Evolutionary conservation across 768 basidiomycete genomes (phyloP), one percentile per base, ranked within the genome.

Genomic region (Leccinum imitatum): DNA sequence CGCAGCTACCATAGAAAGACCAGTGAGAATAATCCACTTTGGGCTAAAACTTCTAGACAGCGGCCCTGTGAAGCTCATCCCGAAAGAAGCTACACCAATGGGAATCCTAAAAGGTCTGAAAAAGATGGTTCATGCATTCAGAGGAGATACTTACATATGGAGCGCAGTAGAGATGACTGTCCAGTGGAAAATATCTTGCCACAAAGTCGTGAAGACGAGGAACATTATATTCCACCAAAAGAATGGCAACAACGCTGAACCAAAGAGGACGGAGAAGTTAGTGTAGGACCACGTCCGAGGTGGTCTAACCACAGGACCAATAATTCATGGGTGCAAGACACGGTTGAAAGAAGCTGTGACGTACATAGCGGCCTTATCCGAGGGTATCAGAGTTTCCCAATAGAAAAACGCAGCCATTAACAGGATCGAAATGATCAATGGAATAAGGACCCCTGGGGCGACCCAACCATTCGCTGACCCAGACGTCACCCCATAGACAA

Each of bases 401-500:
- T 76, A 71, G 70, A 86, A 82, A 73, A 87, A 87, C 1, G 56
- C 69, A 27, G 70, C 63, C 39, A 71, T 65, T 11, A 81, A 60
- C 9, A 78, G 35, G 59, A 82, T 65, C 5, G 83, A 79, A 35
- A 84, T 63, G 10, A 82, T 67, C 41, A 87, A 70, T 0, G 81
- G 78, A 4, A 70, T 74, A 53, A 85, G 67, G 57, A 84, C 81
- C 17, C 68, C 61, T 5, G 80, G 75, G 1, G 76, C 68, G 5
- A 65, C 68, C 85, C 85, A 86, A 21, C 84, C 83, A 53, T 68
- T 69, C 17, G 76, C 74, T 7, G 85, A 78, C 23, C 81, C 83
- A 33, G 77, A 75, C 0, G 78, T 81, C n/a, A 79, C 66, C 2
- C 78, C 75, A 51, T 79, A 79, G 3, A 80, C 75, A 56, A 79